Conservation (phyloP, 164 flowering plant genomes). For the Echeveria elegans region DNA sequence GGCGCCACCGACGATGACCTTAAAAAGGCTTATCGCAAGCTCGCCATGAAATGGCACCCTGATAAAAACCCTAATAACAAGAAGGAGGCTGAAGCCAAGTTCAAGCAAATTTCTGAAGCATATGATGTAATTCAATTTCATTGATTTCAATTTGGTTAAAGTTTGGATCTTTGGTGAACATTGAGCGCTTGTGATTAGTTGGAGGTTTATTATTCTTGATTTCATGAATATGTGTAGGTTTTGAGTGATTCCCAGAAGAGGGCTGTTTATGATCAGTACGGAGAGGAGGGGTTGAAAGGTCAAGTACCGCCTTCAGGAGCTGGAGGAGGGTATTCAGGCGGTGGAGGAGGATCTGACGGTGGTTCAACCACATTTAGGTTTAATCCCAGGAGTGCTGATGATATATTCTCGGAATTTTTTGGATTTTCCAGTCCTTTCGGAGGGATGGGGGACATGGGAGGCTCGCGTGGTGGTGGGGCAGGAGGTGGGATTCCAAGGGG, state of each 20-base stretch:
- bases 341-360: conserved; percentile 27
- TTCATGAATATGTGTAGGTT: conserved; percentile 49
- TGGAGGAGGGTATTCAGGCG: conserved; percentile 34
- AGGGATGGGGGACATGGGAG: too few species aligned
- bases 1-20: conserved; percentile 77
- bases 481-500: conserved; percentile 27
- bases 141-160: not conserved
- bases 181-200: too few species aligned
- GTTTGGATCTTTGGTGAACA: not conserved
- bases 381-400: conserved; percentile 74
- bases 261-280: conserved; percentile 78
- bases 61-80: conserved; percentile 87
- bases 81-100: conserved; percentile 88
- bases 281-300: too few species aligned
- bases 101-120: conserved; percentile 93
- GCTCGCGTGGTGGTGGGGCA: conserved; percentile 33
- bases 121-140: conserved; percentile 47
- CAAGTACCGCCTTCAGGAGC: conserved; percentile 73
- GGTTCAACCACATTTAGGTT: conserved; percentile 39
- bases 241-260: conserved; percentile 84
- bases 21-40: conserved; percentile 86
- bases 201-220: not conserved
- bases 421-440: conserved; percentile 65
- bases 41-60: conserved; percentile 97
- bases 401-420: conserved; percentile 79